Conservation (phyloP, 2,329 filamentous ascomycete genomes). For the Pyrenochaeta sp. region DNA sequence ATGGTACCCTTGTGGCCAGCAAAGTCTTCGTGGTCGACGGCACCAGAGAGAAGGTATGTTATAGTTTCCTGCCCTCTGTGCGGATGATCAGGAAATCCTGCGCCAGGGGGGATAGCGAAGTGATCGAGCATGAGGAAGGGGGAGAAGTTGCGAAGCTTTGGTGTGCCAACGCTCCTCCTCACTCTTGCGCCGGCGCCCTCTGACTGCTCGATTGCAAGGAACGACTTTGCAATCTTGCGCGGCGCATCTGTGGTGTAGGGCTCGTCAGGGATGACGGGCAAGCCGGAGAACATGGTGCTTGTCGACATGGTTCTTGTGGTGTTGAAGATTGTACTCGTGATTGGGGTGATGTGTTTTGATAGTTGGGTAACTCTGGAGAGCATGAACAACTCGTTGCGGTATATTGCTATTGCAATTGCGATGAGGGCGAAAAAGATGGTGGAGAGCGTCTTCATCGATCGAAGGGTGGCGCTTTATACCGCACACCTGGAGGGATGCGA, state of each 20-base stretch:
- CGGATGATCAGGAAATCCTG: constrained; percentile 89
- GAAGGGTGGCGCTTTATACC: constrained; percentile 45
- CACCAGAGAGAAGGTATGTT: constrained; percentile 87
- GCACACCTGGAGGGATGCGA: constrained; percentile 24
- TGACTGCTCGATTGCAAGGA: constrained; percentile 83
- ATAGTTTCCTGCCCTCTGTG: constrained; percentile 87
- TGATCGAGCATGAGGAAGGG: constrained; percentile 96
- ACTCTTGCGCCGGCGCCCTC: constrained; percentile 91
- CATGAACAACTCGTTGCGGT: constrained; percentile 55
- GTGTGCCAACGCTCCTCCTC: constrained; percentile 85
- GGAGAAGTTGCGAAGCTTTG: constrained; percentile 82
- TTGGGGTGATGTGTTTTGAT: constrained; percentile 39
- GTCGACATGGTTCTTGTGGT: constrained; percentile 42
- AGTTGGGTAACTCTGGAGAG: constrained; percentile 47
- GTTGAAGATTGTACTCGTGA: constrained; percentile 25
- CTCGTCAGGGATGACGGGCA: constrained; percentile 58
- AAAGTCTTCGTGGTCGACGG: constrained; percentile 92
- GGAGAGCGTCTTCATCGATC: constrained; percentile 50
- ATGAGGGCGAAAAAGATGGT: constrained; percentile 54
- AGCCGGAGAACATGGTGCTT: constrained; percentile 53
- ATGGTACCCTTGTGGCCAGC: constrained; percentile 86
- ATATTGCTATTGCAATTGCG: constrained; percentile 50
- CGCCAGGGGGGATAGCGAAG: constrained; percentile 80
- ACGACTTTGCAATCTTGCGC: constrained; percentile 81
- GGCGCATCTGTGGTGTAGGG: constrained; percentile 56